Conservation (phyloP, 208 protist genomes). For the Novymonas esmeraldas region DNA sequence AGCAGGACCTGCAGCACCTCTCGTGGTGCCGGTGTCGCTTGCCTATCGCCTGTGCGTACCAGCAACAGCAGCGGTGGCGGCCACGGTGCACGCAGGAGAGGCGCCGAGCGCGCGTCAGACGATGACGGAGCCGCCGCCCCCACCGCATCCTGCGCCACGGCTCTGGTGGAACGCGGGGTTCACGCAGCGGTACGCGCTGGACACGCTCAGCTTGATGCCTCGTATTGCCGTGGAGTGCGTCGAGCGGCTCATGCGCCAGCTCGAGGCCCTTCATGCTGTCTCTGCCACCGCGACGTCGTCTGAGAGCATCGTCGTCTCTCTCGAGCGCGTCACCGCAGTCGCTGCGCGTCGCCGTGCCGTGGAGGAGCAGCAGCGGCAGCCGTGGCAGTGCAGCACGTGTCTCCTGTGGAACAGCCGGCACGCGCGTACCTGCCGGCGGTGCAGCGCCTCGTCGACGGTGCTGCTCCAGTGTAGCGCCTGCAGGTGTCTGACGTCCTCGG, state of each 20-base stretch:
- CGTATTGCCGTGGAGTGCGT: slow-evolving; percentile 42
- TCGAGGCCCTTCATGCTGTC: not conserved
- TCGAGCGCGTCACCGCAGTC: not conserved
- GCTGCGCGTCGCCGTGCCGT: slow-evolving; percentile 6
- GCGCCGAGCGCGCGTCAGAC: too few species aligned
- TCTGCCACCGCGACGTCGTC: not conserved
- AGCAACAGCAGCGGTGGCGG: not conserved
- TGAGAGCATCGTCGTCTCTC: not conserved
- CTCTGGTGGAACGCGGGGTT: slow-evolving; percentile 28
- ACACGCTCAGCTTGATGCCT: slow-evolving; percentile 29
- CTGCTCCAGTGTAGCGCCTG: slow-evolving; percentile 63
- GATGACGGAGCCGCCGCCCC: too few species aligned
- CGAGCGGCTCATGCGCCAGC: slow-evolving; percentile 2
- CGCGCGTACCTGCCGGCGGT: slow-evolving; percentile 46
- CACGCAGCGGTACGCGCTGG: slow-evolving; percentile 31
- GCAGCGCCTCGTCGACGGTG: slow-evolving; percentile 40
- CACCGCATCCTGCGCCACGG: too few species aligned
- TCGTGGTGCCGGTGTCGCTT: not conserved
- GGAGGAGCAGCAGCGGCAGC: slow-evolving; percentile 36
- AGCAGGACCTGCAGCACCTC: not conserved
- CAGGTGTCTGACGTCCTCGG: slow-evolving; percentile 48
- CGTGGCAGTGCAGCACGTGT: slow-evolving; percentile 70
- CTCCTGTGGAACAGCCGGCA: slow-evolving; percentile 60
- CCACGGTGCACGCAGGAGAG: too few species aligned
- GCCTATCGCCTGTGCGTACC: slow-evolving; percentile 26